phyloP scores from a whole-genome alignment of 352 stramenopile genomes.

The Globisporangium middletonii region DNA sequence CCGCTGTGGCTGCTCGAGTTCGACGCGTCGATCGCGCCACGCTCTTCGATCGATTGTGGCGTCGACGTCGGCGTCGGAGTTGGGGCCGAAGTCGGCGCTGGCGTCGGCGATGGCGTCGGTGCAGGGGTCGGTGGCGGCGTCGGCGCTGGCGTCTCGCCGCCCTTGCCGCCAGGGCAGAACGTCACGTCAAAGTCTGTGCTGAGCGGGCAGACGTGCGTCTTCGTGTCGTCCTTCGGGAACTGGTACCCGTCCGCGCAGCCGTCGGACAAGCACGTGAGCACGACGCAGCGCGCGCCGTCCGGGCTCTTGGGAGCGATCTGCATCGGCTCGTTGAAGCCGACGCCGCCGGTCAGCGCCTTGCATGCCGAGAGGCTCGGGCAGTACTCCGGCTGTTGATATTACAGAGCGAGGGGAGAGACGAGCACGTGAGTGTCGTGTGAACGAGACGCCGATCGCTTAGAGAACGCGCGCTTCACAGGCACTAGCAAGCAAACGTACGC shows the following conservation, averaged over 20 bases:
- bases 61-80: constrained; percentile 22
- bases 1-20: constrained; percentile 10
- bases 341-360: constrained; percentile 51
- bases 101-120: constrained; percentile 24
- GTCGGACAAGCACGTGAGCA: constrained; percentile 47
- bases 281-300: constrained; percentile 28
- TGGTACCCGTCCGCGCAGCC: constrained; percentile 61
- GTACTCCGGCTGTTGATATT: constrained; percentile 33
- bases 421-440: background rate
- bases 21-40: constrained; percentile 13
- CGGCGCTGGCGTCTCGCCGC: constrained; percentile 18
- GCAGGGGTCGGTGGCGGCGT: constrained; percentile 27
- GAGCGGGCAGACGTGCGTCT: constrained; percentile 46
- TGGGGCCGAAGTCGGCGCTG: constrained; percentile 23
- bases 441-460: background rate
- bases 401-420: background rate
- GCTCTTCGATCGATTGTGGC: constrained; percentile 13
- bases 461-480: too few species aligned
- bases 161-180: too few species aligned
- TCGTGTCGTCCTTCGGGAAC: constrained; percentile 60
- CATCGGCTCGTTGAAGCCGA: constrained; percentile 67
- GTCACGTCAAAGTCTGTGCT: too few species aligned
- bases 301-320: constrained; percentile 40
- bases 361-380: constrained; percentile 44
- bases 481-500: constrained; percentile 27